Conservation (phyloP, 2,329 filamentous ascomycete genomes). For the Tolypocladium tropicale region DNA sequence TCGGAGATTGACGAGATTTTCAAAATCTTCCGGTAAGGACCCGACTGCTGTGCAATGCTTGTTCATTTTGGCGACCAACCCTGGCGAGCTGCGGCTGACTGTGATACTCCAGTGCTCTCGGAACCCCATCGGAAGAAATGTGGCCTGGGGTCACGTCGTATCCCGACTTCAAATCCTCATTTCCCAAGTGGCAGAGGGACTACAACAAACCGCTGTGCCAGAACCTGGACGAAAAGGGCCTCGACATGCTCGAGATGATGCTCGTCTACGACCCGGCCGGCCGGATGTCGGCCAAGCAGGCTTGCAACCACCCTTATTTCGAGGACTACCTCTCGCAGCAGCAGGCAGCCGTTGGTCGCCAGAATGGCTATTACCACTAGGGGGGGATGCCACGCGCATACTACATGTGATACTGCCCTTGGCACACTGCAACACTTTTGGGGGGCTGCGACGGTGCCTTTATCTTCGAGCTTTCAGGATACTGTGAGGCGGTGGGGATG, state of each 20-base stretch:
- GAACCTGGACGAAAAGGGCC: slow-evolving; percentile 60
- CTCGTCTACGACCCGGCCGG: slow-evolving; percentile 81
- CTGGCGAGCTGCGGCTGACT: neutral
- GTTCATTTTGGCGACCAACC: neutral
- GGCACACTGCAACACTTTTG: neutral
- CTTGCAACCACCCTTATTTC: slow-evolving; percentile 79
- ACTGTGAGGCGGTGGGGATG: slow-evolving; percentile 3
- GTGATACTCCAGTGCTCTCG: slow-evolving; percentile 47
- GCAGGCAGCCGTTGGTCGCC: slow-evolving; percentile 14
- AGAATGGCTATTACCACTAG: slow-evolving; percentile 27
- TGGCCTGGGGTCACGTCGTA: slow-evolving; percentile 94
- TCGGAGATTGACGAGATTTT: slow-evolving; percentile 48
- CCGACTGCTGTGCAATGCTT: neutral
- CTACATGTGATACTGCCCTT: neutral
- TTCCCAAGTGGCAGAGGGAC: slow-evolving; percentile 82
- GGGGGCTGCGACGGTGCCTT: neutral
- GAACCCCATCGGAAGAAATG: slow-evolving; percentile 69
- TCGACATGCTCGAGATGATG: slow-evolving; percentile 59
- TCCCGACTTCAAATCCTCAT: slow-evolving; percentile 85
- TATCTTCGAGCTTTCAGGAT: slow-evolving; percentile 11
- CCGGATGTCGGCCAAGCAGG: slow-evolving; percentile 82
- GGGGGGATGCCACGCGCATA: slow-evolving; percentile 7
- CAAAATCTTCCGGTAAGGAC: slow-evolving; percentile 59
- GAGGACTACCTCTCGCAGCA: slow-evolving; percentile 26
- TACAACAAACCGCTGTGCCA: slow-evolving; percentile 55